These are phyloP conservation scores for Hymenoscyphus occultus DNA, from an alignment of 2,329 filamentous ascomycete genomes.

Conservation along the genomic window DNA sequence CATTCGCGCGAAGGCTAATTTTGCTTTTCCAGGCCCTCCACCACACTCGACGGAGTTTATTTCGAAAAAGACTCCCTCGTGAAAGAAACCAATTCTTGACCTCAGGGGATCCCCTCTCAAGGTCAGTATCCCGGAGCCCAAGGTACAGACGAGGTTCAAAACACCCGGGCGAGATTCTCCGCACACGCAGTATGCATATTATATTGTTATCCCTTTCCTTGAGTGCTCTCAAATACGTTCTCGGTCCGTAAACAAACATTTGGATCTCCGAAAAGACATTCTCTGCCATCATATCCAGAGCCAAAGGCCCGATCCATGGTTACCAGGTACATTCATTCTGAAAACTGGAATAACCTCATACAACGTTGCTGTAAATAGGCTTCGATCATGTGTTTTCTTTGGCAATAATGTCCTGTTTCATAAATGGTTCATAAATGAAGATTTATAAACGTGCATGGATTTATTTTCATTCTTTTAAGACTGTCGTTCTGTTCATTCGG, in stretches of 20 bases:
- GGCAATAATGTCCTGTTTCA: too few species aligned
- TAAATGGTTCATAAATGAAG: too few species aligned
- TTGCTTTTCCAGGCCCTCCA: not conserved
- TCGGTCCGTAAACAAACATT: not conserved
- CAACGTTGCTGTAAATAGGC: not conserved
- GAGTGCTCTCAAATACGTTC: slow-evolving; percentile 1
- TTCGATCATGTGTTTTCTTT: too few species aligned
- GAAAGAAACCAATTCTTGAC: not conserved
- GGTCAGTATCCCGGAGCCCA: not conserved
- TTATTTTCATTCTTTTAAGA: too few species aligned
- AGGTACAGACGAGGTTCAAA: not conserved
- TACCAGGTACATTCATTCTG: not conserved
- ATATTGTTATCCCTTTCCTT: not conserved
- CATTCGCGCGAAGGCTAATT: not conserved
- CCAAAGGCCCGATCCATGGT: not conserved
- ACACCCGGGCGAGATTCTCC: not conserved
- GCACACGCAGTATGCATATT: not conserved
- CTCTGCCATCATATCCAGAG: not conserved
- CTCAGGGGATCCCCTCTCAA: not conserved
- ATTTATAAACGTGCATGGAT: too few species aligned
- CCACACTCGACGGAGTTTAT: not conserved
- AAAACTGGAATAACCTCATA: not conserved
- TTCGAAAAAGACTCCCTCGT: not conserved
- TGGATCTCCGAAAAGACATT: not conserved
- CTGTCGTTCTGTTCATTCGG: too few species aligned